Conservation (phyloP, 768 basidiomycete species). For the Astraeus odoratus region DNA sequence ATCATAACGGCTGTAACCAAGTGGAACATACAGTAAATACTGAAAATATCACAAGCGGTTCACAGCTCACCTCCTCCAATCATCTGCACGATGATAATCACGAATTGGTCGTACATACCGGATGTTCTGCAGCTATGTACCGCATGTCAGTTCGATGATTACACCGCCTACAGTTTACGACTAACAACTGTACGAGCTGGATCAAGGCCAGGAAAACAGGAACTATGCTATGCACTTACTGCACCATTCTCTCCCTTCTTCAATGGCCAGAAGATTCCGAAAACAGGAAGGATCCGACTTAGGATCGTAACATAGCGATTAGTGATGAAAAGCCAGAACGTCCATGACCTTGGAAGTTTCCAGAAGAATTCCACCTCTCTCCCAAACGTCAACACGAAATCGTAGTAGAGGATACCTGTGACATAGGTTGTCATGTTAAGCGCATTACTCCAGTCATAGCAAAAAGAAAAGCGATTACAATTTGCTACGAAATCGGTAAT, state of each 20-base stretch:
- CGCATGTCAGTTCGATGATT: not conserved
- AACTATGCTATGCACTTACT: conserved; percentile 2
- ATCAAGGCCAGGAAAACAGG: not conserved
- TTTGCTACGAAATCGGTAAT: no score
- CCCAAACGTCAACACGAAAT: conserved; percentile 39
- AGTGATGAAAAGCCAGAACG: conserved; percentile 31
- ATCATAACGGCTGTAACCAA: conserved; percentile 15
- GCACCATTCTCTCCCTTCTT: not conserved
- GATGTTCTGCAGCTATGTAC: conserved; percentile 3
- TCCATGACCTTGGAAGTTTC: conserved; percentile 28
- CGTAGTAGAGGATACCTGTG: conserved; percentile 33
- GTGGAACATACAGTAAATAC: no score
- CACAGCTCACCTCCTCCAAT: conserved; percentile 5
- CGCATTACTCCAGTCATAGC: no score
- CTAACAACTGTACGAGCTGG: conserved; percentile 8
- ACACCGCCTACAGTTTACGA: not conserved
- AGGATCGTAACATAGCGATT: conserved; percentile 37
- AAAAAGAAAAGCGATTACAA: no score
- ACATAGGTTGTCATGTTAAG: no score
- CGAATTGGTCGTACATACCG: not conserved
- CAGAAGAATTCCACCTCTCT: conserved; percentile 41
- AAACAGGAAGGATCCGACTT: conserved; percentile 32
- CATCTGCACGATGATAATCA: conserved; percentile 7
- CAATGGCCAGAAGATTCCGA: conserved; percentile 27
- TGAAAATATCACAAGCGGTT: no score